Evolutionary conservation across 78 protist genomes (phyloP), one percentile per base, ranked within the genome.

Genomic region (Pirum gemmata): DNA sequence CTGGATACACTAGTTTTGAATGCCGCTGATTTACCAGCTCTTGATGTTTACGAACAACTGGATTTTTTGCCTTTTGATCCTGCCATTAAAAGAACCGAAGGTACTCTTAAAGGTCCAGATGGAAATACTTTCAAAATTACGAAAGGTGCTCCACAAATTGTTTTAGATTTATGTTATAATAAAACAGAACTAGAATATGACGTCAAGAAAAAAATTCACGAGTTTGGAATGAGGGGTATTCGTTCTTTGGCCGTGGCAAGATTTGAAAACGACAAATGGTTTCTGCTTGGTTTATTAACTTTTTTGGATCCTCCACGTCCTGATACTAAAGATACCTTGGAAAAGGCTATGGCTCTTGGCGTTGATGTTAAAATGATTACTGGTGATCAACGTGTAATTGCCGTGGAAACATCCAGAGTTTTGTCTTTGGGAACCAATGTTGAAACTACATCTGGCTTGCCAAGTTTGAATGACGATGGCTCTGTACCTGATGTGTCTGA

Each of bases 321-420:
- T 75, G 97, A 95, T 83, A 90, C 96, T 34, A 87, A 78, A 33
- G 89, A 83, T 35, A 92, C 95, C 37, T 91, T 95, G 90, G 87
- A 79, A 40, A 72, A 80, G 39, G 92, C 93, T 73, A 26, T 79
- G 78, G 90, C 83, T 31, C 61, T 89, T 88, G 96, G 96, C 74
- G 91, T 94, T 26, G 41, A 78, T 25, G 98, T 96, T 31, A 93
- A 91, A 93, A 96, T 96, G 98, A 91, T 96, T 38, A 96, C 98
- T 33, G 98, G 98, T 39, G 98, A 96, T 82, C 95, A 96, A n/a
- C 78, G 90, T 40, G 93, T 87, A 67, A 93, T 93, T 41, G 98
- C 98, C 75, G 88, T 87, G 76, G 95, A 94, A 89, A 91, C 95
- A 1, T 90, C 93, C 2, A 82, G 94, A 38, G 78, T 73, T 73